Percentiles rank a stretch among this genome's conserved stretches.
Conservation (phyloP, 768 basidiomycete genomes). For the Lactarius hengduanensis region DNA sequence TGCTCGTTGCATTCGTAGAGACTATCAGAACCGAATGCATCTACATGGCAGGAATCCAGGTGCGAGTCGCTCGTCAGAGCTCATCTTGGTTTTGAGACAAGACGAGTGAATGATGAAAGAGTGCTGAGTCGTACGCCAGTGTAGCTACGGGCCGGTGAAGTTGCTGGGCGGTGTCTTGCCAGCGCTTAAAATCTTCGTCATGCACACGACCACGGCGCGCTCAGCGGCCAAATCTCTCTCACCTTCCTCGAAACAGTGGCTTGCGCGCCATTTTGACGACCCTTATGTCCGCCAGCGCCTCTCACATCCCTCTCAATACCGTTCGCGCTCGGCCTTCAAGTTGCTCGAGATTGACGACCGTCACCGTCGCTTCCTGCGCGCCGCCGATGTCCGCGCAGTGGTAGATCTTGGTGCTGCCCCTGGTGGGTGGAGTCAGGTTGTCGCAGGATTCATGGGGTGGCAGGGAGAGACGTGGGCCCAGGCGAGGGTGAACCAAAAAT, state of each 20-base stretch:
- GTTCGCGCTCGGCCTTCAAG: constrained; percentile 91
- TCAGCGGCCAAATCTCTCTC: constrained; percentile 17
- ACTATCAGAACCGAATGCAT: constrained; percentile 63
- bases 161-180: no score
- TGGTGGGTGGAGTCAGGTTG: constrained; percentile 93
- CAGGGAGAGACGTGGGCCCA: constrained; percentile 28
- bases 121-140: neutral
- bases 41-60: constrained; percentile 68
- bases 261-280: constrained; percentile 66
- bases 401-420: constrained; percentile 92
- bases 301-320: constrained; percentile 49
- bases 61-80: constrained; percentile 35
- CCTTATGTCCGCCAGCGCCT: constrained; percentile 65
- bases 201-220: constrained; percentile 16
- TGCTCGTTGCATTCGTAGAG: constrained; percentile 53
- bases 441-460: constrained; percentile 61
- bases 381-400: constrained; percentile 56
- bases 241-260: constrained; percentile 57
- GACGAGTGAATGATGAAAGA: neutral
- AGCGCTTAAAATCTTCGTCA: neutral
- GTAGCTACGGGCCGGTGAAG: neutral
- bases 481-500: neutral
- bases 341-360: constrained; percentile 72
- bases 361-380: constrained; percentile 51
- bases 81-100: constrained; percentile 4